phyloP scores from a whole-genome alignment of 2,329 filamentous ascomycete species.

The Daldinia sp. region DNA sequence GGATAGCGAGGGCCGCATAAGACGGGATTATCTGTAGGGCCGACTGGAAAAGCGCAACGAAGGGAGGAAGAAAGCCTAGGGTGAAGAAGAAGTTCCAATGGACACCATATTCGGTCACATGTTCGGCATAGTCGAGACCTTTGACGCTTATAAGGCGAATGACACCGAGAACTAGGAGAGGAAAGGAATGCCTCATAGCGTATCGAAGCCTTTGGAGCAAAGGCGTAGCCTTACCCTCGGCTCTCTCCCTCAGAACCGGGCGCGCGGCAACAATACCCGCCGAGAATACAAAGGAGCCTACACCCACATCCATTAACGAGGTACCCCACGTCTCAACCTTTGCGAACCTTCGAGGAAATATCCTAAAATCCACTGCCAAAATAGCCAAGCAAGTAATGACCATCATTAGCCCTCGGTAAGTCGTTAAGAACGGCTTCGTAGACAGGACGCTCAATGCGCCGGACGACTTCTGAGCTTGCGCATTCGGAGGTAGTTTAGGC shows the following conservation, averaged over 20 bases:
- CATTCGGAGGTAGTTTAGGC: slow-evolving; percentile 61
- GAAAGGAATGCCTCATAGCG: slow-evolving; percentile 83
- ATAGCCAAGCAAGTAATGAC: slow-evolving; percentile 90
- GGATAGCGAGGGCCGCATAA: slow-evolving; percentile 78
- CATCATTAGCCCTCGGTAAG: slow-evolving; percentile 92
- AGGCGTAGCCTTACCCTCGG: slow-evolving; percentile 62
- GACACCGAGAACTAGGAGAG: slow-evolving; percentile 82
- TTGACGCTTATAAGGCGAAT: slow-evolving; percentile 90
- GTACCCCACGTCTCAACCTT: slow-evolving; percentile 99
- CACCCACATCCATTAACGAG: slow-evolving; percentile 97
- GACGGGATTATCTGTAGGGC: slow-evolving; percentile 78
- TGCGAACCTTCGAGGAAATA: slow-evolving; percentile 94
- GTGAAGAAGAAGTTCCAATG: slow-evolving; percentile 99
- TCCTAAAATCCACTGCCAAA: slow-evolving; percentile 93
- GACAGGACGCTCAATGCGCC: slow-evolving; percentile 68
- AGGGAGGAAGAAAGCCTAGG: slow-evolving; percentile 86
- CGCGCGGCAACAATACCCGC: slow-evolving; percentile 91
- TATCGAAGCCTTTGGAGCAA: slow-evolving; percentile 70
- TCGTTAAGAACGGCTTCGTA: slow-evolving; percentile 91
- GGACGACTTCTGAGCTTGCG: slow-evolving; percentile 53
- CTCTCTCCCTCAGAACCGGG: slow-evolving; percentile 77
- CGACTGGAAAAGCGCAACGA: slow-evolving; percentile 85
- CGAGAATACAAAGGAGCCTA: slow-evolving; percentile 97
- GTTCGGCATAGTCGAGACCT: slow-evolving; percentile 93
- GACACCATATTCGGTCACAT: slow-evolving; percentile 96